A percentile compares a stretch with the other conserved stretches of the same genome.
Conservation (phyloP, 768 basidiomycete species). For the Auricularia sp. region DNA sequence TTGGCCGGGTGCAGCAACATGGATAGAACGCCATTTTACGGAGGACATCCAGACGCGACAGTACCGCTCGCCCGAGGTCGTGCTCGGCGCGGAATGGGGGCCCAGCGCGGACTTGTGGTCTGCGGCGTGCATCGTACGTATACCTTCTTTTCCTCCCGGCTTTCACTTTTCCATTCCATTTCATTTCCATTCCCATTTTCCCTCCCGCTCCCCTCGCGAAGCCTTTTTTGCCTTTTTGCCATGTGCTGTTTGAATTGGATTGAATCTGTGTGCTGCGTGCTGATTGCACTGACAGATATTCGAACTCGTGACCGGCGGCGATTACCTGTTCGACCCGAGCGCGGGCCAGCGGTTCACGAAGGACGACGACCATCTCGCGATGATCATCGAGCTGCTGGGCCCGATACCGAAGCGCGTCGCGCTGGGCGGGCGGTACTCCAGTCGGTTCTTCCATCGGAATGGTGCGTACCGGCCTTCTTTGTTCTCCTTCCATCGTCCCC, state of each 20-base stretch:
- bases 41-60: constrained; percentile 98
- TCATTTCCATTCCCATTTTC: no score
- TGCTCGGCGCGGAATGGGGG: constrained; percentile 93
- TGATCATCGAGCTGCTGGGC: constrained; percentile 93
- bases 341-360: constrained; percentile 92
- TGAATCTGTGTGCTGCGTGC: no score
- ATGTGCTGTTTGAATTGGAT: not conserved
- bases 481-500: no score
- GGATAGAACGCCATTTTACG: constrained; percentile 94
- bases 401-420: constrained; percentile 78
- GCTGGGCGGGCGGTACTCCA: constrained; percentile 84
- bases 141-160: not conserved
- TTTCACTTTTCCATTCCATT: no score
- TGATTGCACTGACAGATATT: constrained; percentile 52
- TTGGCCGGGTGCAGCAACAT: no score
- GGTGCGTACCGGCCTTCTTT: no score
- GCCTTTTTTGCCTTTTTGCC: not conserved
- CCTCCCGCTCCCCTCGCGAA: no score
- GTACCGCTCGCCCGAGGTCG: constrained; percentile 95
- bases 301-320: constrained; percentile 93
- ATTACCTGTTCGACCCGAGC: constrained; percentile 96
- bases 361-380: constrained; percentile 94
- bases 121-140: constrained; percentile 81
- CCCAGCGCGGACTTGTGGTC: constrained; percentile 95
- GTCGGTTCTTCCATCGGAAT: constrained; percentile 91